These are phyloP conservation scores for Metarhizium album DNA, from an alignment of 2,329 filamentous ascomycete genomes.

Conservation along the genomic window DNA sequence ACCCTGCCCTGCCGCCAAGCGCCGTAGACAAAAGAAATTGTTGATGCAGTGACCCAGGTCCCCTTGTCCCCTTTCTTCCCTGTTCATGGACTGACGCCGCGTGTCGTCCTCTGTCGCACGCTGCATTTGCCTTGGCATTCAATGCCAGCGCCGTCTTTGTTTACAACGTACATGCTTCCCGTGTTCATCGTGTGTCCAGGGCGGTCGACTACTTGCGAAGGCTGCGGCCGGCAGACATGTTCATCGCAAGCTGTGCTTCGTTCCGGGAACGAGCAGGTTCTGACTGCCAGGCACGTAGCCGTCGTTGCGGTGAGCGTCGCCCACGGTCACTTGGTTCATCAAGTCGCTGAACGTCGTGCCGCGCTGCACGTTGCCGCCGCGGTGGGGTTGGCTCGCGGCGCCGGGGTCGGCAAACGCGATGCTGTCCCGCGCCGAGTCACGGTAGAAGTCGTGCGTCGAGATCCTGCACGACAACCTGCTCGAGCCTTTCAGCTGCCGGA, in stretches of 20 bases:
- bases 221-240: too few relatives aligned
- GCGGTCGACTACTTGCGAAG: too few relatives aligned
- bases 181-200: too few relatives aligned
- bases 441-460: conserved; percentile 24
- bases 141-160: too few relatives aligned
- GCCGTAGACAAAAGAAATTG: background rate
- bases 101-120: background rate
- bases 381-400: conserved; percentile 17
- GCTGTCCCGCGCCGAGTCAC: conserved; percentile 36
- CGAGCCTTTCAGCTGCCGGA: conserved; percentile 27
- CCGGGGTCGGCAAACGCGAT: conserved; percentile 19
- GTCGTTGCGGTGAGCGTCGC: conserved; percentile 29
- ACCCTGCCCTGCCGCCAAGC: too few relatives aligned
- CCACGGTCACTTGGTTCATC: conserved; percentile 37
- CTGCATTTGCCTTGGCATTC: background rate
- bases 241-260: conserved; percentile 20
- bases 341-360: conserved; percentile 43
- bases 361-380: conserved; percentile 10
- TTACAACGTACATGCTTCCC: too few relatives aligned
- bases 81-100: background rate
- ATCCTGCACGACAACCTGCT: conserved; percentile 14
- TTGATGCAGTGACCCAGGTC: background rate
- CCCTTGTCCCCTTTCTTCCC: too few relatives aligned
- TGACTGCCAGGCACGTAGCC: conserved; percentile 19
- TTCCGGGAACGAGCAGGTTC: conserved; percentile 20